These are phyloP conservation scores for Plasmodium berghei DNA, from an alignment of 169 alveolate genomes.

Conservation along the genomic window DNA sequence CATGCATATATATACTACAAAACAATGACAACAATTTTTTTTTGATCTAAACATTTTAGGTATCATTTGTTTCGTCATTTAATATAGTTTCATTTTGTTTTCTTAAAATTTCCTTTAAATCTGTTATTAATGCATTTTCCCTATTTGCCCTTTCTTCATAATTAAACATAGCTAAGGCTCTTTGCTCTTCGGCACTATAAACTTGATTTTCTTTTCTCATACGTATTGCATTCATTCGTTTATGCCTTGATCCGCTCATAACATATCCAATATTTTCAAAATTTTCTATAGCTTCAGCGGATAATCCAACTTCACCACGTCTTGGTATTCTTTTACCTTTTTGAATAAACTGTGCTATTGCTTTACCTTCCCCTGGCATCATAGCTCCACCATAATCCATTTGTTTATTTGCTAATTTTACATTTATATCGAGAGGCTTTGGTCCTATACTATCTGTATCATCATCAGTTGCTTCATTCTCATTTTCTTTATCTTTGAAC, in stretches of 20 bases:
- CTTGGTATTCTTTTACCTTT: slow-evolving; percentile 92
- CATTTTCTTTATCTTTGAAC: neutral
- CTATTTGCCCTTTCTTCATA: slow-evolving; percentile 85
- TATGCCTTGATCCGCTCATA: slow-evolving; percentile 93
- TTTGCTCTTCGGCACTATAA: slow-evolving; percentile 87
- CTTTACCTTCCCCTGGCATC: slow-evolving; percentile 90
- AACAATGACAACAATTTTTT: too few species aligned
- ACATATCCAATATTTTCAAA: slow-evolving; percentile 94
- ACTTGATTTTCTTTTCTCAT: slow-evolving; percentile 91
- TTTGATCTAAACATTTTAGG: too few species aligned
- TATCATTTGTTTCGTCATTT: slow-evolving; percentile 25
- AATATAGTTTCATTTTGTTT: slow-evolving; percentile 77
- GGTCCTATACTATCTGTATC: slow-evolving; percentile 78
- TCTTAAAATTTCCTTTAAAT: slow-evolving; percentile 84
- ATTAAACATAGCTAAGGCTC: slow-evolving; percentile 87
- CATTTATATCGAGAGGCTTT: slow-evolving; percentile 73
- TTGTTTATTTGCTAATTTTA: slow-evolving; percentile 55
- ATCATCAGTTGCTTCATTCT: neutral
- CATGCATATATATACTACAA: too few species aligned
- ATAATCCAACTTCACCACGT: slow-evolving; percentile 94
- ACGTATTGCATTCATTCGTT: slow-evolving; percentile 93
- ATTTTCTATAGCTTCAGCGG: slow-evolving; percentile 92
- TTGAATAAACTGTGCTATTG: slow-evolving; percentile 90
- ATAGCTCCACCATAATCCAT: slow-evolving; percentile 76
- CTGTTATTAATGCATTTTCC: slow-evolving; percentile 87